Conservation (phyloP, 129 eudicot genomes). For the Rutidosis leptorrhynchoides region DNA sequence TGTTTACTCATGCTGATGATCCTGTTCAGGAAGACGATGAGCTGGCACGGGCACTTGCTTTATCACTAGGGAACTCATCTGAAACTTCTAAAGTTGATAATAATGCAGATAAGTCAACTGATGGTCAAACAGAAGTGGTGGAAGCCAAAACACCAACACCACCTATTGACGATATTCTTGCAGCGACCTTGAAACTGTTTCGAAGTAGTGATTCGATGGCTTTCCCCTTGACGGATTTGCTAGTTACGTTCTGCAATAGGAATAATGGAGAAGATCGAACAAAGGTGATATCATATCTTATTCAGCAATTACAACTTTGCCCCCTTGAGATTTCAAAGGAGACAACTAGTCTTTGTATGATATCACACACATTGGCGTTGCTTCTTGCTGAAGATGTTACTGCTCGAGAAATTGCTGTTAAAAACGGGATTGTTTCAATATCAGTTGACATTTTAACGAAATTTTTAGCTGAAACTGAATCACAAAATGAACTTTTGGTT, state of each 20-base stretch:
- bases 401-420: conserved; percentile 68
- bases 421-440: conserved; percentile 53
- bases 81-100: conserved; percentile 74
- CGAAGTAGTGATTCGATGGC: conserved; percentile 76
- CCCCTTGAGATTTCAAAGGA: conserved; percentile 64
- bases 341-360: conserved; percentile 57
- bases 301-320: conserved; percentile 74
- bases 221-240: conserved; percentile 78
- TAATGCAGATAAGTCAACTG: conserved; percentile 49
- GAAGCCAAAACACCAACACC: conserved; percentile 67
- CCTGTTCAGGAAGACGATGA: conserved; percentile 97
- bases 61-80: conserved; percentile 83
- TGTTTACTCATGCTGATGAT: conserved; percentile 87
- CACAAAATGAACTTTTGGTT: conserved; percentile 41
- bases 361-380: conserved; percentile 76
- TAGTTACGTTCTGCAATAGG: conserved; percentile 74
- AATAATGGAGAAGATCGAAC: conserved; percentile 94
- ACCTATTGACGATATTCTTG: conserved; percentile 84
- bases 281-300: conserved; percentile 64
- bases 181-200: conserved; percentile 79
- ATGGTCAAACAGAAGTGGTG: conserved; percentile 57
- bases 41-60: conserved; percentile 88
- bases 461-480: conserved; percentile 43
- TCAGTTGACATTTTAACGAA: conserved; percentile 60
- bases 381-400: conserved; percentile 81